phyloP scores from a whole-genome alignment of 306 rosid species.

The Cyclanthera cordifolia region DNA sequence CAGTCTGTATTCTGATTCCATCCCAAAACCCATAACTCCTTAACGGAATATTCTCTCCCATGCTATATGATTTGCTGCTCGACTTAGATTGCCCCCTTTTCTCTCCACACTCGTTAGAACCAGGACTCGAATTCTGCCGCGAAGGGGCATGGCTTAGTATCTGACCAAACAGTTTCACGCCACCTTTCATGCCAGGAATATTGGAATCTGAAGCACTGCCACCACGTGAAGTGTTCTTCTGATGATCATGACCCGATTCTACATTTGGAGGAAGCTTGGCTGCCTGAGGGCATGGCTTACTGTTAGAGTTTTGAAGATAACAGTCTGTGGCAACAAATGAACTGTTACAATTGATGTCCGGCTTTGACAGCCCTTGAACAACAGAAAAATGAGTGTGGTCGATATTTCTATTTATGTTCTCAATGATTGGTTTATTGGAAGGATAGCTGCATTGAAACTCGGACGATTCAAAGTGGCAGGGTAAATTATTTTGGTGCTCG shows the following conservation, averaged over 20 bases:
- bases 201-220: slow-evolving; percentile 48
- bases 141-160: slow-evolving; percentile 60
- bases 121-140: slow-evolving; percentile 29
- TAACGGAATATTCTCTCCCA: slow-evolving; percentile 54
- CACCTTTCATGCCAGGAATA: slow-evolving; percentile 56
- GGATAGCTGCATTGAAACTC: slow-evolving; percentile 44
- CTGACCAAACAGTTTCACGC: slow-evolving; percentile 86
- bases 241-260: slow-evolving; percentile 25
- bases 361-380: slow-evolving; percentile 15
- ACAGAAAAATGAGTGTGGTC: slow-evolving; percentile 27
- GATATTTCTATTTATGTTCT: slow-evolving; percentile 36
- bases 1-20: slow-evolving; percentile 53
- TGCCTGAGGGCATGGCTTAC: slow-evolving; percentile 21
- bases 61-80: slow-evolving; percentile 32
- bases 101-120: slow-evolving; percentile 35
- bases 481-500: slow-evolving; percentile 19
- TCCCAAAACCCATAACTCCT: slow-evolving; percentile 60
- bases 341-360: slow-evolving; percentile 21
- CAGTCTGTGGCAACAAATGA: slow-evolving; percentile 15
- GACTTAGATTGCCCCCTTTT: slow-evolving; percentile 26
- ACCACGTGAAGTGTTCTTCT: slow-evolving; percentile 20
- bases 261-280: slow-evolving; percentile 38
- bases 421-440: slow-evolving; percentile 26
- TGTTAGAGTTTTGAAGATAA: slow-evolving; percentile 22
- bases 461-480: slow-evolving; percentile 23